These are phyloP conservation scores for Sphenostylis stenocarpa DNA, from an alignment of 306 rosid species.

Conservation along the genomic window DNA sequence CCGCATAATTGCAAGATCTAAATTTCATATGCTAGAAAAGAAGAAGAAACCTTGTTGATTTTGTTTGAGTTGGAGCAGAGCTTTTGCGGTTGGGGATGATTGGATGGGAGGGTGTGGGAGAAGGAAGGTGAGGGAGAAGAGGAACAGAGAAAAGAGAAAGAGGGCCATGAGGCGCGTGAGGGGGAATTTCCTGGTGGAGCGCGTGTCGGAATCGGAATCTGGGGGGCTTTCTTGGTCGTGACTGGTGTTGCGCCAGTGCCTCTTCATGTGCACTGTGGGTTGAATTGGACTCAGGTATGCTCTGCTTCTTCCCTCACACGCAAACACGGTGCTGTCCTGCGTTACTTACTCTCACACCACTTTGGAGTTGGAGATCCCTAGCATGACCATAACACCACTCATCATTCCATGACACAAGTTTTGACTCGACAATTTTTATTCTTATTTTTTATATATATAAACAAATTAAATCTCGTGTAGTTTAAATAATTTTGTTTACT, in stretches of 20 bases:
- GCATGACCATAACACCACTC: background rate
- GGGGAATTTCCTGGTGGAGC: background rate
- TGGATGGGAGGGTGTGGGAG: background rate
- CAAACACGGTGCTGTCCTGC: background rate
- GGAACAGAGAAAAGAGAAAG: background rate
- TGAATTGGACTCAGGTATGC: background rate
- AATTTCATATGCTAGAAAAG: background rate
- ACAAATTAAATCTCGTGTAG: too few species aligned
- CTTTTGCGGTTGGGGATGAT: background rate
- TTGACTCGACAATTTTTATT: background rate
- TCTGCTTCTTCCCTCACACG: background rate
- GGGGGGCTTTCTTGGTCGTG: background rate
- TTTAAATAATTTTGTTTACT: too few species aligned
- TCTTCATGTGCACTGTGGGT: constrained; percentile 12
- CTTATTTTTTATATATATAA: background rate
- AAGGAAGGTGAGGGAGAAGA: constrained; percentile 25
- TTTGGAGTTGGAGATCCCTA: background rate
- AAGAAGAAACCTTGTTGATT: background rate
- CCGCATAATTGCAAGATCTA: background rate
- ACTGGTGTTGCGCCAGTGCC: background rate
- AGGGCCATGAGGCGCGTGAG: constrained; percentile 3
- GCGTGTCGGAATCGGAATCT: background rate
- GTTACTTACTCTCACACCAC: background rate
- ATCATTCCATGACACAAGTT: background rate
- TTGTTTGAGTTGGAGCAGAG: background rate